Percentiles rank a stretch among this genome's conserved stretches.
Evolutionary conservation across 805 yeast species (phyloP).

Genomic region (Jamesozyma hellenica): DNA sequence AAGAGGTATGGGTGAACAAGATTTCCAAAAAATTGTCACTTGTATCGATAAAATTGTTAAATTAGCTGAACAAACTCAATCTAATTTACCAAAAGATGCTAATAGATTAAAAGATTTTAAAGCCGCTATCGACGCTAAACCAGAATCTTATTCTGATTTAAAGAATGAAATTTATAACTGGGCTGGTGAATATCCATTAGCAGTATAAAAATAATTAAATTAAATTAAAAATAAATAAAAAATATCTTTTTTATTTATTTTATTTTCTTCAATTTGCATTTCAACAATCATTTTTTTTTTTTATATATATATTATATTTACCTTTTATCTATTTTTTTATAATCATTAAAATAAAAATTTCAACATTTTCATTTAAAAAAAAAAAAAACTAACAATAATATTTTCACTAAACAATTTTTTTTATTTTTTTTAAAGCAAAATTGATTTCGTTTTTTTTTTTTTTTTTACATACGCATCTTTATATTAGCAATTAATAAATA

Average conservation of each 20-base stretch:
- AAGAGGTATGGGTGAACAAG: constrained; percentile 86
- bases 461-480: too few species aligned
- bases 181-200: constrained; percentile 81
- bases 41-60: constrained; percentile 74
- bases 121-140: constrained; percentile 62
- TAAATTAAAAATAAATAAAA: not conserved
- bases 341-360: not conserved
- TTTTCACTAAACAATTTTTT: too few species aligned
- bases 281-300: not conserved
- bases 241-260: not conserved
- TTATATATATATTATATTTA: too few species aligned
- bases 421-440: too few species aligned
- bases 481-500: too few species aligned
- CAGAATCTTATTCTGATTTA: constrained; percentile 54
- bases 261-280: not conserved
- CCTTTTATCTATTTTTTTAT: too few species aligned
- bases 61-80: constrained; percentile 68
- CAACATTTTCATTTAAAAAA: not conserved
- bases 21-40: constrained; percentile 68
- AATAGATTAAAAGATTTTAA: constrained; percentile 95
- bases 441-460: too few species aligned
- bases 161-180: constrained; percentile 76
- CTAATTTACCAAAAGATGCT: constrained; percentile 77
- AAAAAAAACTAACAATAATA: too few species aligned
- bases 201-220: constrained; percentile 33